Conservation (phyloP, 768 basidiomycete genomes). For the Boletus insuetus region DNA sequence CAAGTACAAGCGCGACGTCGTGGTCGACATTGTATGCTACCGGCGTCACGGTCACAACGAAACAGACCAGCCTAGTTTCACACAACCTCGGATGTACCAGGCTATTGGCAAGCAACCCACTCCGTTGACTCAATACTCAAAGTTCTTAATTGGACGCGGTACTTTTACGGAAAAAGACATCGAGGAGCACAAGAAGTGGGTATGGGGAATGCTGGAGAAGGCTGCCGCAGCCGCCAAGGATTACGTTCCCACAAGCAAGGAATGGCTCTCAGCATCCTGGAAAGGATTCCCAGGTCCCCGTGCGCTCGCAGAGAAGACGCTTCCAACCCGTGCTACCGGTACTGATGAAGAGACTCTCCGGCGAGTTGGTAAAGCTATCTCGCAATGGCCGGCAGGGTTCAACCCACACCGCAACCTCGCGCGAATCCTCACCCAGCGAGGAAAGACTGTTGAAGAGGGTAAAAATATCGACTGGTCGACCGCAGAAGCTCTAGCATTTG, state of each 20-base stretch:
- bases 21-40: slow-evolving; percentile 98
- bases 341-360: slow-evolving; percentile 71
- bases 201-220: slow-evolving; percentile 98
- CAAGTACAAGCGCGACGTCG: slow-evolving; percentile 98
- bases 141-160: slow-evolving; percentile 84
- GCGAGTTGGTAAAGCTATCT: slow-evolving; percentile 84
- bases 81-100: slow-evolving; percentile 98
- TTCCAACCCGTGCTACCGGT: slow-evolving; percentile 91
- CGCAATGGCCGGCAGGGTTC: slow-evolving; percentile 82
- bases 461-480: slow-evolving; percentile 96
- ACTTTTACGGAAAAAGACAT: slow-evolving; percentile 96
- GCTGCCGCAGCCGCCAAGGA: slow-evolving; percentile 93
- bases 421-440: slow-evolving; percentile 84
- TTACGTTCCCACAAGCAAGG: slow-evolving; percentile 90
- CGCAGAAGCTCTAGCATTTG: slow-evolving; percentile 96
- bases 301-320: slow-evolving; percentile 86
- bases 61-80: slow-evolving; percentile 98
- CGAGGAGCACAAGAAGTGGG: slow-evolving; percentile 99
- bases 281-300: slow-evolving; percentile 97
- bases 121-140: slow-evolving; percentile 86
- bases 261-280: slow-evolving; percentile 98
- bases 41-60: slow-evolving; percentile 99
- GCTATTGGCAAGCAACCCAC: slow-evolving; percentile 94
- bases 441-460: slow-evolving; percentile 90
- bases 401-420: slow-evolving; percentile 89